Evolutionary conservation across 2,329 filamentous ascomycete genomes (phyloP).

Genomic region (Lasiodiplodia sp.): DNA sequence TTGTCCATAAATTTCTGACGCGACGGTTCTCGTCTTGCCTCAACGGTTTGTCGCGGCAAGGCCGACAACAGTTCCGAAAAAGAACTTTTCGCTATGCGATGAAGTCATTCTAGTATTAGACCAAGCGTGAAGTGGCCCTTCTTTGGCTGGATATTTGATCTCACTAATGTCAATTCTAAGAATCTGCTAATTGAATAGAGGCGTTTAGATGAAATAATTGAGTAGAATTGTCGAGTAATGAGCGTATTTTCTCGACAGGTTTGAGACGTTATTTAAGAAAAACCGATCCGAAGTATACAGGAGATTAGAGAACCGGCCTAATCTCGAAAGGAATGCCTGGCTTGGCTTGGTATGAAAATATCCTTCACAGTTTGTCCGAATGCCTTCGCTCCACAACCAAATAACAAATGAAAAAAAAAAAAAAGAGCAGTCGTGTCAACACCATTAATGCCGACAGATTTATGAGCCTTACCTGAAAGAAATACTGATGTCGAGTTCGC

Average conservation of each 20-base stretch:
- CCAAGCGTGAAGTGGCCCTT: no score
- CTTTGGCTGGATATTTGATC: background rate
- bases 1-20: conserved; percentile 4
- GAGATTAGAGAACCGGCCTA: no score
- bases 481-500: background rate
- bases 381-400: background rate
- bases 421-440: background rate
- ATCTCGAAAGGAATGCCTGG: background rate
- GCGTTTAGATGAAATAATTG: no score
- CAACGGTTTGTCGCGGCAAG: background rate
- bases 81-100: no score
- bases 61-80: no score
- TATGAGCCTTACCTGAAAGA: background rate
- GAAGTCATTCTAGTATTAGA: no score
- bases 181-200: no score
- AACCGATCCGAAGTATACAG: background rate
- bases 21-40: background rate
- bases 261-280: background rate
- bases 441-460: background rate
- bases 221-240: background rate
- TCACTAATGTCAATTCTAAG: background rate
- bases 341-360: background rate
- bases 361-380: background rate
- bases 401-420: background rate
- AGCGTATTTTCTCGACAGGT: background rate